Conservation (phyloP, 768 basidiomycete species). For the Leccinum disarticulatum region DNA sequence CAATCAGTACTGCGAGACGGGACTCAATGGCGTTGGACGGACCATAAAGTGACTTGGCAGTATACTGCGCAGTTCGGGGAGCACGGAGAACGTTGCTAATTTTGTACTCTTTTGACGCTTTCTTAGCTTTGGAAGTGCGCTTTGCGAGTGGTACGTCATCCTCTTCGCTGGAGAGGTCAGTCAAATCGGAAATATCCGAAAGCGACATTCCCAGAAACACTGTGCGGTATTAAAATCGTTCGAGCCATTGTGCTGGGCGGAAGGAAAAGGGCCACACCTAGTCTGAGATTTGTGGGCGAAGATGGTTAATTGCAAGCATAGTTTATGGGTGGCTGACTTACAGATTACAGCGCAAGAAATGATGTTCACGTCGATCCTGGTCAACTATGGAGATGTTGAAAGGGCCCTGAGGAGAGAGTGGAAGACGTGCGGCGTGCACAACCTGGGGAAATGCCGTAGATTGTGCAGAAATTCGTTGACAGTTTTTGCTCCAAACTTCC, state of each 20-base stretch:
- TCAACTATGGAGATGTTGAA: not conserved
- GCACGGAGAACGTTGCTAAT: slow-evolving; percentile 35
- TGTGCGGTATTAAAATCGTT: not conserved
- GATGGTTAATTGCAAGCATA: not conserved
- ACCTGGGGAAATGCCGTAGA: slow-evolving; percentile 9
- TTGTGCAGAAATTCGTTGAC: slow-evolving; percentile 14
- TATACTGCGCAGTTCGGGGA: slow-evolving; percentile 41
- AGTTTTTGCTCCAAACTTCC: slow-evolving; percentile 17
- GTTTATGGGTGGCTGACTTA: not conserved
- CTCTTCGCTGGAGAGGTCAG: slow-evolving; percentile 45
- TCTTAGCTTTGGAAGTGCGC: slow-evolving; percentile 23
- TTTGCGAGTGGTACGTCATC: slow-evolving; percentile 32
- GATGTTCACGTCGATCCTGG: not conserved
- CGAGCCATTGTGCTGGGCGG: not conserved
- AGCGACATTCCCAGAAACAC: slow-evolving; percentile 29
- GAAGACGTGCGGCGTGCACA: not conserved
- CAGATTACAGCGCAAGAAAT: not conserved
- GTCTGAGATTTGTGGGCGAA: not conserved
- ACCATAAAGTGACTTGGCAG: slow-evolving; percentile 48
- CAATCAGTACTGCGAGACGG: not conserved
- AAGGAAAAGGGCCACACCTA: not conserved
- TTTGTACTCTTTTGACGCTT: slow-evolving; percentile 30
- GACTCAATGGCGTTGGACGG: slow-evolving; percentile 3
- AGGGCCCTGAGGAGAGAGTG: not conserved
- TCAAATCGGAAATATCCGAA: slow-evolving; percentile 47